Evolutionary conservation across 495 filamentous ascomycete species (phyloP).

Genomic region (Neurospora sp.): DNA sequence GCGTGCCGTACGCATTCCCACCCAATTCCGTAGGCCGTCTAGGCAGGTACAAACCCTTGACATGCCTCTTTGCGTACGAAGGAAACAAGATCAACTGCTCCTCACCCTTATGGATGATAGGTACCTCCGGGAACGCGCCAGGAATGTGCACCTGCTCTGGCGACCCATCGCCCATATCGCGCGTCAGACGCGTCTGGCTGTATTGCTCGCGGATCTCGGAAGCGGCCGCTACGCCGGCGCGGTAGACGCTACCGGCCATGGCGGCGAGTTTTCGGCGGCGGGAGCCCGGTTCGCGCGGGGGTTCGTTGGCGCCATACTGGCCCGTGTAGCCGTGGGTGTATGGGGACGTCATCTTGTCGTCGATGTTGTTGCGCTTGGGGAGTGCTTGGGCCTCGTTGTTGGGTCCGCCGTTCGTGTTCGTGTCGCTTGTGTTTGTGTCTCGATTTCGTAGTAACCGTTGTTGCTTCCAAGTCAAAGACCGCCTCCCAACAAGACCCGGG

Average conservation of each 20-base stretch:
- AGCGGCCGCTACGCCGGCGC: conserved; percentile 74
- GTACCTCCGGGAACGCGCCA: conserved; percentile 70
- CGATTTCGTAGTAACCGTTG: not conserved
- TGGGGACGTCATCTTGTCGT: conserved; percentile 18
- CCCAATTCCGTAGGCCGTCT: not conserved
- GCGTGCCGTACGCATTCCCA: not conserved
- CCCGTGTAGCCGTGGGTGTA: conserved; percentile 21
- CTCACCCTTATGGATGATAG: conserved; percentile 64
- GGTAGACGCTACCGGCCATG: conserved; percentile 36
- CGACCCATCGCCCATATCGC: conserved; percentile 18
- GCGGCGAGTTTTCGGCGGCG: conserved; percentile 68
- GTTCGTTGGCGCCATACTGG: conserved; percentile 8
- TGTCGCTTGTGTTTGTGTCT: not conserved
- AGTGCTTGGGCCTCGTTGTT: not conserved
- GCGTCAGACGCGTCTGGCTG: conserved; percentile 53
- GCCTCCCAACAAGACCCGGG: not conserved
- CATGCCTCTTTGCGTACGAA: conserved; percentile 69
- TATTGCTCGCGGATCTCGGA: conserved; percentile 89
- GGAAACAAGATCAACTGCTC: conserved; percentile 95
- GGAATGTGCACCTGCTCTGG: conserved; percentile 53
- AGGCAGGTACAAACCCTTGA: conserved; percentile 24
- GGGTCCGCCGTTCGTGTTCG: not conserved
- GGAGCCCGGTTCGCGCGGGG: conserved; percentile 51
- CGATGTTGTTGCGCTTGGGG: not conserved
- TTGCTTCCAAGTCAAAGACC: not conserved